Conservation (phyloP, 176 grass and related monocot species). For the Carex parvula region DNA sequence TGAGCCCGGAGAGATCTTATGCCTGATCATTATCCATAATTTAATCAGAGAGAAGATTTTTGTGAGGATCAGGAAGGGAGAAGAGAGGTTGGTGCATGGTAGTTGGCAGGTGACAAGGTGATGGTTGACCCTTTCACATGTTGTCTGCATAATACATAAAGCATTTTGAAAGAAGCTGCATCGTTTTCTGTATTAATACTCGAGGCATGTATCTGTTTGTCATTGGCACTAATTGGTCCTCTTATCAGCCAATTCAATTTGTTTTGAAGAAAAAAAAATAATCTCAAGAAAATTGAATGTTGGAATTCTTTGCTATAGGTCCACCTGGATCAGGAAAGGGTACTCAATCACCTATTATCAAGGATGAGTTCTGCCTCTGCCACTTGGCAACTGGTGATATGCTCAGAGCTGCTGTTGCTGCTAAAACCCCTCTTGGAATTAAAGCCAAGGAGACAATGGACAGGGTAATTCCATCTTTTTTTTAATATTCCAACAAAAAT, state of each 20-base stretch:
- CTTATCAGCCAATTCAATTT: not conserved
- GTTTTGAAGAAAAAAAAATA: not conserved
- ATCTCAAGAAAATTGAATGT: not conserved
- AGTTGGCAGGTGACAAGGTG: not conserved
- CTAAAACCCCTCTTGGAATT: constrained; percentile 83
- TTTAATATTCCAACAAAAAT: not conserved
- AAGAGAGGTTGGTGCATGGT: not conserved
- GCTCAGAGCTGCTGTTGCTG: constrained; percentile 87
- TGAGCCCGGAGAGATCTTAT: not conserved
- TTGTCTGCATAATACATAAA: not conserved
- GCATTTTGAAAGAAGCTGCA: not conserved
- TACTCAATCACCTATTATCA: constrained; percentile 87
- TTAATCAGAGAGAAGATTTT: not conserved
- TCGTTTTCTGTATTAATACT: not conserved
- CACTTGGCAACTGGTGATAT: constrained; percentile 99
- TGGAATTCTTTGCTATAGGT: constrained; percentile 38
- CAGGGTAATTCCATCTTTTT: constrained; percentile 42
- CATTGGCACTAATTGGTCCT: not conserved
- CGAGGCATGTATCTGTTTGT: not conserved
- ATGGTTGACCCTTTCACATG: not conserved
- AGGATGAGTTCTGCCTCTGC: constrained; percentile 91
- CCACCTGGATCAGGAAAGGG: constrained; percentile 95
- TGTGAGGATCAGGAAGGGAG: not conserved
- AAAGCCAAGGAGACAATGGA: constrained; percentile 97
- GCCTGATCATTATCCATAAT: not conserved